Conservation (phyloP, 2,329 filamentous ascomycete genomes). For the Phialocephala subalpina region DNA sequence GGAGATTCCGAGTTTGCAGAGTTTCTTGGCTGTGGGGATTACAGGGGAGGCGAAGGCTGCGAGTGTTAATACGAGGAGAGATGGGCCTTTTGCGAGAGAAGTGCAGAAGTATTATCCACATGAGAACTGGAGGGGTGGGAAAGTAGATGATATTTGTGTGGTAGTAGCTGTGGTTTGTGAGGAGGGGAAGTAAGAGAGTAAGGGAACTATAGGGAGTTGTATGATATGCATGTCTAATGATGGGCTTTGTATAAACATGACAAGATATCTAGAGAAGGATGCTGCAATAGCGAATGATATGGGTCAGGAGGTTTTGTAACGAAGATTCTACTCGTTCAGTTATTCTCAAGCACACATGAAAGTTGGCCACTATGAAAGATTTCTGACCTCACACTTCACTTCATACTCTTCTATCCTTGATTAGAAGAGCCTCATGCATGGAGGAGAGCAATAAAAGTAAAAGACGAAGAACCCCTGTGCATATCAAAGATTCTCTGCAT, state of each 20-base stretch:
- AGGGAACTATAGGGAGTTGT: no score
- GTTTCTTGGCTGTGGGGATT: conserved; percentile 79
- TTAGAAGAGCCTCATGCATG: no score
- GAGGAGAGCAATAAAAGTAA: not conserved
- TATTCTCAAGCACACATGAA: not conserved
- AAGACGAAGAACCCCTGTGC: not conserved
- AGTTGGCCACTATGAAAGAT: no score
- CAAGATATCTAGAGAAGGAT: conserved; percentile 9
- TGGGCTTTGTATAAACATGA: conserved; percentile 14
- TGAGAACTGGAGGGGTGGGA: conserved; percentile 90
- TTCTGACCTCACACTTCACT: no score
- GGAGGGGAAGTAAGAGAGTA: conserved; percentile 47
- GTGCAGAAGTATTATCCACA: conserved; percentile 87
- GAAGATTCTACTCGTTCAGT: not conserved
- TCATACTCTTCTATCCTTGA: no score
- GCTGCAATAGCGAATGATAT: conserved; percentile 18
- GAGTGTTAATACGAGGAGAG: conserved; percentile 80
- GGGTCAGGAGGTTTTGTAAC: not conserved
- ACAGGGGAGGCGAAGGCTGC: conserved; percentile 84
- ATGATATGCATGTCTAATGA: conserved; percentile 20
- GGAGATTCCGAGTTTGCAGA: conserved; percentile 68
- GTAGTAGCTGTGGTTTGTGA: conserved; percentile 82
- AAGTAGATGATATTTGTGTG: conserved; percentile 94
- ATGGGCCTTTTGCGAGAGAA: conserved; percentile 95
- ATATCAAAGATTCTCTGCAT: not conserved